A percentile compares a stretch with the other conserved stretches of the same genome.
These are phyloP conservation scores for Thelonectria rubi DNA, from an alignment of 2,329 filamentous ascomycete species.

Conservation along the genomic window DNA sequence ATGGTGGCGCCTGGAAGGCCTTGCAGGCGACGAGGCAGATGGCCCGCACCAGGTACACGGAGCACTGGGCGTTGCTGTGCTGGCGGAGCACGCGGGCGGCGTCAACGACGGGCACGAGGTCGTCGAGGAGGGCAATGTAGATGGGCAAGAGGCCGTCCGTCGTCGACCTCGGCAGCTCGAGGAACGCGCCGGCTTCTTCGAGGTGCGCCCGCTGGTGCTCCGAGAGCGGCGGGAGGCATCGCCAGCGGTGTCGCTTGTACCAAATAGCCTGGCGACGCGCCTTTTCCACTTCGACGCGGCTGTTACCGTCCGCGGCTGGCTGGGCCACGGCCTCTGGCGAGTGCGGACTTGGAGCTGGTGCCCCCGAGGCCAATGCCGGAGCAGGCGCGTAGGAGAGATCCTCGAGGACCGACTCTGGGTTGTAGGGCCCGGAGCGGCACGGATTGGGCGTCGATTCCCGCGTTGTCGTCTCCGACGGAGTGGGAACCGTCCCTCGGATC, in stretches of 20 bases:
- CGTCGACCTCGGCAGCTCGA: slow-evolving; percentile 24
- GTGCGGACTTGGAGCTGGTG: neutral
- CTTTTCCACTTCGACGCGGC: neutral
- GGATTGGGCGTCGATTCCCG: slow-evolving; percentile 14
- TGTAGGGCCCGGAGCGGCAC: slow-evolving; percentile 11
- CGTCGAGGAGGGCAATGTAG: slow-evolving; percentile 24
- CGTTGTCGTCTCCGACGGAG: slow-evolving; percentile 2
- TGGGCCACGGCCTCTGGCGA: neutral
- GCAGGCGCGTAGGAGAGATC: slow-evolving; percentile 10
- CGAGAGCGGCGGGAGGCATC: slow-evolving; percentile 4
- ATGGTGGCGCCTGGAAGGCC: slow-evolving; percentile 35
- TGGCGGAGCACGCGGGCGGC: slow-evolving; percentile 18
- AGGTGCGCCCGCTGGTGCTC: slow-evolving; percentile 23
- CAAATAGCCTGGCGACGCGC: slow-evolving; percentile 13
- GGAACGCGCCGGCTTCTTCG: slow-evolving; percentile 13
- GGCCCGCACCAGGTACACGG: slow-evolving; percentile 33
- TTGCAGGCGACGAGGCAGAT: slow-evolving; percentile 41
- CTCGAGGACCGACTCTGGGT: slow-evolving; percentile 24
- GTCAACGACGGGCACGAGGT: slow-evolving; percentile 25
- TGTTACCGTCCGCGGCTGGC: neutral
- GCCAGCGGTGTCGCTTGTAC: slow-evolving; percentile 20
- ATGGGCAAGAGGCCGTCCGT: slow-evolving; percentile 20
- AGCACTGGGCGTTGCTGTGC: slow-evolving; percentile 30
- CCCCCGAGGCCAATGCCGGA: neutral
- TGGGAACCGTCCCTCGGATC: neutral